Evolutionary conservation across 768 basidiomycete genomes (phyloP).

Genomic region (Tephrocybe sp.): DNA sequence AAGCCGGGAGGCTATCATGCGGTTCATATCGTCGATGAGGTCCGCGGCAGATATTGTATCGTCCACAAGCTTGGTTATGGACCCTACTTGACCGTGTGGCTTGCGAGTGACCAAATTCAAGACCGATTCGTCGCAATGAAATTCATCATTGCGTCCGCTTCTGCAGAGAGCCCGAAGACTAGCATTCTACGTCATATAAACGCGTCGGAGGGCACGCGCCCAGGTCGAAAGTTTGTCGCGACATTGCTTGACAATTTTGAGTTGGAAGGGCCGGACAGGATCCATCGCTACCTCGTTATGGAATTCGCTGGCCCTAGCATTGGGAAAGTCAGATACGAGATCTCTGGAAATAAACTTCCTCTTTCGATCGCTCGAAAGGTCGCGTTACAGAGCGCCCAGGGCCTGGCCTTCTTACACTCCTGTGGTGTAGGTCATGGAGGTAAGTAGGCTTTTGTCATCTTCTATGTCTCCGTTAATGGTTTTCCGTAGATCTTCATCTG

Average conservation of each 20-base stretch:
- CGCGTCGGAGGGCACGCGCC: neutral
- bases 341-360: slow-evolving; percentile 41
- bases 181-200: neutral
- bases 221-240: slow-evolving; percentile 48
- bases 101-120: slow-evolving; percentile 32
- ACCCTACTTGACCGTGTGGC: slow-evolving; percentile 47
- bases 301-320: slow-evolving; percentile 82
- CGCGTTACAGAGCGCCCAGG: slow-evolving; percentile 52
- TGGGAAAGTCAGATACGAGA: slow-evolving; percentile 50
- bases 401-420: slow-evolving; percentile 55
- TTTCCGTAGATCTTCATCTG: neutral
- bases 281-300: slow-evolving; percentile 82
- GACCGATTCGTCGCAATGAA: slow-evolving; percentile 52
- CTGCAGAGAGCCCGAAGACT: slow-evolving; percentile 17
- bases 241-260: slow-evolving; percentile 76
- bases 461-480: slow-evolving; percentile 16
- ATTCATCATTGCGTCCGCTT: slow-evolving; percentile 47
- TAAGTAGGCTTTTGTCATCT: slow-evolving; percentile 52
- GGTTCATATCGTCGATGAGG: slow-evolving; percentile 40
- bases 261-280: slow-evolving; percentile 75
- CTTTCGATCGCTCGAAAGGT: slow-evolving; percentile 51
- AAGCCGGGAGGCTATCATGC: slow-evolving; percentile 34
- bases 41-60: slow-evolving; percentile 45
- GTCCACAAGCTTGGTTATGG: slow-evolving; percentile 60
- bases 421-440: slow-evolving; percentile 71